Evolutionary conservation across 495 filamentous ascomycete species (phyloP).

Genomic region (Entonaema liquescens): DNA sequence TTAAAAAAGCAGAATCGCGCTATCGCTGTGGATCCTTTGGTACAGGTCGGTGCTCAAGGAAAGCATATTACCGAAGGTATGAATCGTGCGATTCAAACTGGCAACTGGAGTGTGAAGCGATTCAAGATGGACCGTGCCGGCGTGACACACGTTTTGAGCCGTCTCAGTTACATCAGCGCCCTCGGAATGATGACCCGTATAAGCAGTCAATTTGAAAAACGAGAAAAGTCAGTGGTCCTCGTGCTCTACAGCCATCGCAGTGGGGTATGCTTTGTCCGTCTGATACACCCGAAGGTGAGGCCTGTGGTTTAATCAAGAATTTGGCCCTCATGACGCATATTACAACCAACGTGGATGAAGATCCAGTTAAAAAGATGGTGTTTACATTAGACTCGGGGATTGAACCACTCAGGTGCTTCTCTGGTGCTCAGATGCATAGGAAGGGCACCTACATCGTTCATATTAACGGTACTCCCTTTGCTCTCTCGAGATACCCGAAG

Average conservation of each 20-base stretch:
- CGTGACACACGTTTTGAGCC: slow-evolving; percentile 94
- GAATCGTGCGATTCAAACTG: slow-evolving; percentile 92
- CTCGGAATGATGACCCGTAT: slow-evolving; percentile 99
- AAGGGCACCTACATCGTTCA: slow-evolving; percentile 89
- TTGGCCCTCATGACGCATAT: slow-evolving; percentile 99
- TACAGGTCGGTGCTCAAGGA: slow-evolving; percentile 77
- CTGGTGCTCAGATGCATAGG: slow-evolving; percentile 83
- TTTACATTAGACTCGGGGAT: slow-evolving; percentile 74
- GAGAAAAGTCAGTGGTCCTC: slow-evolving; percentile 90
- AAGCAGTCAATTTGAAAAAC: slow-evolving; percentile 99
- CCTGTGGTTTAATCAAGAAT: slow-evolving; percentile 98
- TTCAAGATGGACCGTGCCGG: slow-evolving; percentile 98
- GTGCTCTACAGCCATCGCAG: slow-evolving; percentile 94
- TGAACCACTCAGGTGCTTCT: slow-evolving; percentile 66
- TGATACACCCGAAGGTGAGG: slow-evolving; percentile 98
- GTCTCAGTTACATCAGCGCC: slow-evolving; percentile 94
- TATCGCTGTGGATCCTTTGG: slow-evolving; percentile 82
- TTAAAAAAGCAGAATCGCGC: slow-evolving; percentile 88
- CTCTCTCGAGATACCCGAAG: slow-evolving; percentile 82
- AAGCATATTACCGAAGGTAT: slow-evolving; percentile 88
- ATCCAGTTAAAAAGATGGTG: slow-evolving; percentile 80
- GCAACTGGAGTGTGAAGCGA: slow-evolving; percentile 96
- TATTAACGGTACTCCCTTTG: slow-evolving; percentile 92
- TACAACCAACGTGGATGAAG: slow-evolving; percentile 93
- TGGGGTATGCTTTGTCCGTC: slow-evolving; percentile 98